A percentile compares a stretch with the other conserved stretches of the same genome.
Conservation (phyloP, 2,329 filamentous ascomycete genomes). For the Penicillium sp. region DNA sequence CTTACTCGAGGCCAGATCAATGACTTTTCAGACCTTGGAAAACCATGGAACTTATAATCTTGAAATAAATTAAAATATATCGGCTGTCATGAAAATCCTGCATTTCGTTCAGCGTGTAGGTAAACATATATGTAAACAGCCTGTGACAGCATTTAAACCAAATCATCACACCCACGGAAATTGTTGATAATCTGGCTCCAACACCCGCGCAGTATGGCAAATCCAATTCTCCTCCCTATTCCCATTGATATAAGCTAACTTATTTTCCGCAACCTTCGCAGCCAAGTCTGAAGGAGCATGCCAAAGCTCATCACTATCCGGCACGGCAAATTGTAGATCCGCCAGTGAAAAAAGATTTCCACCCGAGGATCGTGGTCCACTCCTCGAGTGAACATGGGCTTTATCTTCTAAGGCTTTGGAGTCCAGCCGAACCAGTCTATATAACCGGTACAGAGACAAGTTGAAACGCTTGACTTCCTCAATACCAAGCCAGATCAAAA, state of each 20-base stretch:
- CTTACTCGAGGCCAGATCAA: too few species aligned
- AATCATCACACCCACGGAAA: background rate
- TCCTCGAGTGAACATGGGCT: background rate
- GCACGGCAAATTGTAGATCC: conserved; percentile 19
- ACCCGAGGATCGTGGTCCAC: background rate
- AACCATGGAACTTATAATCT: too few species aligned
- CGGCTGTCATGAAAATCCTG: too few species aligned
- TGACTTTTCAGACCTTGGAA: too few species aligned
- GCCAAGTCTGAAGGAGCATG: background rate
- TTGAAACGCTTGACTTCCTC: conserved; percentile 29
- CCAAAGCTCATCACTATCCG: conserved; percentile 11
- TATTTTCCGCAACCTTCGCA: background rate
- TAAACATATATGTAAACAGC: too few species aligned
- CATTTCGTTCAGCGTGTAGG: too few species aligned
- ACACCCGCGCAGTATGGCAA: background rate
- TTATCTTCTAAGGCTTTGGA: background rate
- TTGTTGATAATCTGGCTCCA: background rate
- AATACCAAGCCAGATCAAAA: conserved; percentile 22
- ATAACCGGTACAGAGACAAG: conserved; percentile 24
- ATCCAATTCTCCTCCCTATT: background rate
- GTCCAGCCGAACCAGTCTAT: background rate
- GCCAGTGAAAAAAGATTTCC: conserved; percentile 6
- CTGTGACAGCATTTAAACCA: too few species aligned
- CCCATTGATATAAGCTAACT: background rate
- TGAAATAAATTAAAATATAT: too few species aligned